Conservation (phyloP, 2,329 filamentous ascomycete species). For the Dendryphion nanum region DNA sequence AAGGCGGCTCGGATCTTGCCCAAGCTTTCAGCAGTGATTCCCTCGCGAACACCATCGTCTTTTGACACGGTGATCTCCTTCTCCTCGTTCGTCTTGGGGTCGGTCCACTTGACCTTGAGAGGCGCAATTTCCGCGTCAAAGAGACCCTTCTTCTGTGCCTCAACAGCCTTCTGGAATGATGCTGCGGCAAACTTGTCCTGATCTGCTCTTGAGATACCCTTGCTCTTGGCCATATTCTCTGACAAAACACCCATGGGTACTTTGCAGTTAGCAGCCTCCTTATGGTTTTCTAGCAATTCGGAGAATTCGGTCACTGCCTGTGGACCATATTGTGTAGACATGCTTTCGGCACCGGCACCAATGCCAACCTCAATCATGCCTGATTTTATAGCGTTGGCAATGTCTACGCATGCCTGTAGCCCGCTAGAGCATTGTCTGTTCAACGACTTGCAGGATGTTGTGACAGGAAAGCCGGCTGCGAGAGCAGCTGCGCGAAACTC, state of each 20-base stretch:
- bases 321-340: constrained; percentile 89
- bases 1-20: constrained; percentile 89
- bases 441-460: constrained; percentile 78
- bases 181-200: constrained; percentile 95
- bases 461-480: constrained; percentile 85
- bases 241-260: constrained; percentile 94
- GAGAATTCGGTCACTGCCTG: constrained; percentile 90
- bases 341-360: constrained; percentile 94
- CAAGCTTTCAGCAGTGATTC: constrained; percentile 85
- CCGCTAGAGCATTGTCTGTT: constrained; percentile 96
- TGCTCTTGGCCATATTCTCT: constrained; percentile 91
- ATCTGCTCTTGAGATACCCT: constrained; percentile 64
- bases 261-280: constrained; percentile 90
- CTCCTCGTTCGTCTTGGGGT: constrained; percentile 85
- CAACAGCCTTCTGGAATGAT: constrained; percentile 85
- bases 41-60: constrained; percentile 84
- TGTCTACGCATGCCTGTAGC: constrained; percentile 87
- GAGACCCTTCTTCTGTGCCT: constrained; percentile 82
- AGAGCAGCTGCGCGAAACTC: constrained; percentile 93
- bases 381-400: constrained; percentile 85
- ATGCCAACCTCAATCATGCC: constrained; percentile 97
- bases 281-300: constrained; percentile 76
- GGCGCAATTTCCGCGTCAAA: constrained; percentile 92
- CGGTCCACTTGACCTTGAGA: constrained; percentile 80
- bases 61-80: constrained; percentile 78